Evolutionary conservation across 2,329 filamentous ascomycete species (phyloP).

Genomic region (Pyricularia sp.): DNA sequence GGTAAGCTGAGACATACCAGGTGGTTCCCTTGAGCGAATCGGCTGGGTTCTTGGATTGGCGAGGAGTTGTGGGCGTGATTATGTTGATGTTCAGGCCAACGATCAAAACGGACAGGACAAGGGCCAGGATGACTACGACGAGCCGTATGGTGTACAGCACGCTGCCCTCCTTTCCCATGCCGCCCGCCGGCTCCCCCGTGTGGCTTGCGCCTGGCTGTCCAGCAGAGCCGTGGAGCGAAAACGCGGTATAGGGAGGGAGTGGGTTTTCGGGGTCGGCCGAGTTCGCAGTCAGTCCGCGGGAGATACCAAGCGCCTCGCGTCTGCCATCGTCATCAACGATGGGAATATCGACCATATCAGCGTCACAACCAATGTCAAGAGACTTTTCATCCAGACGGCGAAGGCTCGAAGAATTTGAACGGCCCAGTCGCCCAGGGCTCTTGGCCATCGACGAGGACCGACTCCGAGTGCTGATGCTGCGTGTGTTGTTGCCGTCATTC

Average conservation of each 20-base stretch:
- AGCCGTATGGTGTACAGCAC: background rate
- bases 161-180: background rate
- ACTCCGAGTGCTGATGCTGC: background rate
- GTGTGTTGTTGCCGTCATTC: background rate
- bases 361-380: background rate
- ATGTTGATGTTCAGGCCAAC: slow-evolving; percentile 5
- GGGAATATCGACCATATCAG: slow-evolving; percentile 3
- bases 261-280: background rate
- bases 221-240: background rate
- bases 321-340: background rate
- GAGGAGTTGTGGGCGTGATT: slow-evolving; percentile 7
- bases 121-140: background rate
- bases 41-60: slow-evolving; percentile 9
- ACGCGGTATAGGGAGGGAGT: background rate
- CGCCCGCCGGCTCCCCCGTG: background rate
- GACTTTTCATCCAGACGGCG: slow-evolving; percentile 1
- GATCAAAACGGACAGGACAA: background rate
- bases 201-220: background rate
- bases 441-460: background rate
- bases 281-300: background rate
- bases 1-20: slow-evolving; percentile 12
- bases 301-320: background rate
- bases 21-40: slow-evolving; percentile 9
- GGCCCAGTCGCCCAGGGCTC: background rate
- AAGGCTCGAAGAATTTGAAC: background rate